Evolutionary conservation across 2,329 filamentous ascomycete genomes (phyloP), one percentile per base, ranked within the genome.

Genomic region (Aureobasidium sp.): DNA sequence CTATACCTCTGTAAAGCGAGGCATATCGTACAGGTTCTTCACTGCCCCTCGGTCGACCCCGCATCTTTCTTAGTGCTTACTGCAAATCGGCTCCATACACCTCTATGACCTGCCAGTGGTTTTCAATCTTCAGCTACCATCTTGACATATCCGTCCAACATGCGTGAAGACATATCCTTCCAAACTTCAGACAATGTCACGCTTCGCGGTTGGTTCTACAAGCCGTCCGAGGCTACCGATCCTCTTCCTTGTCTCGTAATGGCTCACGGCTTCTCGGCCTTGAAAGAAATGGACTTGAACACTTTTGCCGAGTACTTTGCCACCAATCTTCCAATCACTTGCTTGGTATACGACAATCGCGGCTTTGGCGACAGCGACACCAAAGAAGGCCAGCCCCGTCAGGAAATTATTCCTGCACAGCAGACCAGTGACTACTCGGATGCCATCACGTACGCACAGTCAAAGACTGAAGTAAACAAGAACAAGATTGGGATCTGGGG

Each of bases 401-500:
- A 68, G 4, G 72, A 75, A 61, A 72, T 77, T 36, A 65, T 70
- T 29, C 69, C 72, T 0, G 34, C 57, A 5, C 29, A 68, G 48
- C 74, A 77, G 64, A 65, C 66, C 27, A 69, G 67, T 52, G 75
- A 78, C 64, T 70, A 70, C 48, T 69, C 67, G 5, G 72, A 76
- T 64, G 74, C 75, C 6, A 74, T 77, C 53, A 75, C 73, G 11
- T 77, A 71, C 65, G 70, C 71, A 7, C 70, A 72, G 55, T 67
- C 67, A 6, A 60, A 67, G 15, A n/a, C 62, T 1, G 68, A 75
- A 29, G 71, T 77, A 2, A 68, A 75, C 64, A 25, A 62, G 4
- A 56, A 68, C 15, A 71, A 68, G 48, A 72, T 77, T 56, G 74
- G 68, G 12, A 67, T 76, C 31, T 77, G 74, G 73, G 76, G 75